Conservation (phyloP, 768 basidiomycete genomes). For the Russula sp. region DNA sequence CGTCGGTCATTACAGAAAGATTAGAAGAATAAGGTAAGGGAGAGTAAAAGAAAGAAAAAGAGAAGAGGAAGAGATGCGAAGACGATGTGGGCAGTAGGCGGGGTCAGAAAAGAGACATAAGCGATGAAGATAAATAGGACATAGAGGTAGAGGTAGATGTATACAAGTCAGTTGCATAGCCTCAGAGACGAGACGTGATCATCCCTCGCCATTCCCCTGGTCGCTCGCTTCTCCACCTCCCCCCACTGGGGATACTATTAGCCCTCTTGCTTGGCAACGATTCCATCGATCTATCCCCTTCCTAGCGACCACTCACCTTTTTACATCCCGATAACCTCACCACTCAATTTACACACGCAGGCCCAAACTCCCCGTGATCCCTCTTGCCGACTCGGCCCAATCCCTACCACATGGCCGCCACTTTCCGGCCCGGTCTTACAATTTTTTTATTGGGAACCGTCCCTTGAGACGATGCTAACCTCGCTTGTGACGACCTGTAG, state of each 20-base stretch:
- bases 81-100: slow-evolving; percentile 22
- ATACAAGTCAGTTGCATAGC: slow-evolving; percentile 22
- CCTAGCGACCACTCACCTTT: background rate
- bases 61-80: slow-evolving; percentile 17
- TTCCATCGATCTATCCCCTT: slow-evolving; percentile 4
- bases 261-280: slow-evolving; percentile 6
- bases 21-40: slow-evolving; percentile 27
- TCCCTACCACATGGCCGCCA: slow-evolving; percentile 25
- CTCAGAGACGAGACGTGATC: slow-evolving; percentile 6
- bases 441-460: no score
- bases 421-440: slow-evolving; percentile 11
- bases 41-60: slow-evolving; percentile 22
- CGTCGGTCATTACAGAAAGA: slow-evolving; percentile 31
- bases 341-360: slow-evolving; percentile 27
- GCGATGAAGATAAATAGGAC: slow-evolving; percentile 30
- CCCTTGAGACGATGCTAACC: no score
- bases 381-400: slow-evolving; percentile 19
- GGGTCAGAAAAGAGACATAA: slow-evolving; percentile 26
- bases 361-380: slow-evolving; percentile 12
- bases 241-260: slow-evolving; percentile 5
- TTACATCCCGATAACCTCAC: background rate
- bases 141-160: slow-evolving; percentile 17
- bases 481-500: no score
- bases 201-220: slow-evolving; percentile 14
- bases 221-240: slow-evolving; percentile 3